Evolutionary conservation across 257 asterid genomes (phyloP).

Genomic region (Scutellaria galericulata): DNA sequence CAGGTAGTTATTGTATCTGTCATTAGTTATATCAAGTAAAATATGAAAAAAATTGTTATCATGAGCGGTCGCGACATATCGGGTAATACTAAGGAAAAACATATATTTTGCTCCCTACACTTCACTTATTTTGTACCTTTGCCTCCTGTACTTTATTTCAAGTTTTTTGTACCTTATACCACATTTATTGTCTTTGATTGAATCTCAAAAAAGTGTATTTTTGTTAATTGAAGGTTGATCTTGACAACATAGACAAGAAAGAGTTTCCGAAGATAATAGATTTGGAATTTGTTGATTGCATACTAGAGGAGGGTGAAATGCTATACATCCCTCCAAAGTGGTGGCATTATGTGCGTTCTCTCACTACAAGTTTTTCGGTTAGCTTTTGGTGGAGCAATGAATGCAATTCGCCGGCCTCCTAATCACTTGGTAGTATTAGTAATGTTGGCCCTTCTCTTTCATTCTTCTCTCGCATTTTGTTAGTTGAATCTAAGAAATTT

Average conservation of each 20-base stretch:
- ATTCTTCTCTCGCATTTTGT: slow-evolving; percentile 9
- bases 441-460: neutral
- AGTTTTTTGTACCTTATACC: neutral
- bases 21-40: neutral
- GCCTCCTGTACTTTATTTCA: neutral
- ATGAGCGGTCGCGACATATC: neutral
- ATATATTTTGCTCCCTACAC: no score
- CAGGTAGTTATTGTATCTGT: slow-evolving; percentile 59
- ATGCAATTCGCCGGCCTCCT: slow-evolving; percentile 36
- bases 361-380: slow-evolving; percentile 89
- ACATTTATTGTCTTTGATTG: neutral
- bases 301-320: slow-evolving; percentile 98
- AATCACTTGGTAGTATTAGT: neutral
- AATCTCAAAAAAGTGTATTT: slow-evolving; percentile 12
- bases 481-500: neutral
- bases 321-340: slow-evolving; percentile 97
- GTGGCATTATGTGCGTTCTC: slow-evolving; percentile 99
- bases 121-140: no score
- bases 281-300: slow-evolving; percentile 84
- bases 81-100: no score
- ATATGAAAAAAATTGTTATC: neutral
- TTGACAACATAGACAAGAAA: slow-evolving; percentile 68
- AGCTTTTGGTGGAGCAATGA: slow-evolving; percentile 94
- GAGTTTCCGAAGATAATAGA: slow-evolving; percentile 69
- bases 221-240: slow-evolving; percentile 75